These are phyloP conservation scores for Didymella lethalis DNA, from an alignment of 2,329 filamentous ascomycete species.

Conservation along the genomic window DNA sequence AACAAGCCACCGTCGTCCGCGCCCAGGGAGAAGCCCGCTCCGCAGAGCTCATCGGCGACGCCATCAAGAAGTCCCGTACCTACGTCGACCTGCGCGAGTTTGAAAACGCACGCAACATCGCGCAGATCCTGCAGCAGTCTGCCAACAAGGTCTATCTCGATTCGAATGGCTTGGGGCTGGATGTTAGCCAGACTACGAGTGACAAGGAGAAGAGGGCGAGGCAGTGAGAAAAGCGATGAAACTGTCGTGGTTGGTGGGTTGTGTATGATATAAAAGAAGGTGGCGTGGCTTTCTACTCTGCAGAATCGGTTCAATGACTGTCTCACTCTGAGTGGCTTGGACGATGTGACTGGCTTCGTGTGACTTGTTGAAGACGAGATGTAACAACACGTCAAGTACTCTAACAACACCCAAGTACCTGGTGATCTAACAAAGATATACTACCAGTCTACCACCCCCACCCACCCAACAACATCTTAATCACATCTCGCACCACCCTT, in stretches of 20 bases:
- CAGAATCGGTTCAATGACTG: too few species aligned
- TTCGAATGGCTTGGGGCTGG: conserved; percentile 86
- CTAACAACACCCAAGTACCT: too few species aligned
- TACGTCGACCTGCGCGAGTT: conserved; percentile 98
- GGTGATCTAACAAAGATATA: too few species aligned
- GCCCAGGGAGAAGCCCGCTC: conserved; percentile 99
- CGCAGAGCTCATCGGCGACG: conserved; percentile 96
- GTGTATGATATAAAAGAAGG: conserved; percentile 37
- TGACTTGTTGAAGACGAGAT: too few species aligned
- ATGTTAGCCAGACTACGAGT: conserved; percentile 66
- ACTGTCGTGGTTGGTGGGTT: not conserved
- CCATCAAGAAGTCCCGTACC: conserved; percentile 98
- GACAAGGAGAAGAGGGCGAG: conserved; percentile 51
- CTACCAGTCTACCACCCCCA: too few species aligned
- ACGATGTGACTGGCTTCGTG: too few species aligned
- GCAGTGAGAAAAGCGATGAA: conserved; percentile 1
- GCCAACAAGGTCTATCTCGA: conserved; percentile 96
- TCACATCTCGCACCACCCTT: too few species aligned
- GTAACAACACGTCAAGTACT: too few species aligned
- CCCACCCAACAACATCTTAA: too few species aligned
- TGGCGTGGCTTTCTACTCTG: too few species aligned
- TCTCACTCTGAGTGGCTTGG: too few species aligned
- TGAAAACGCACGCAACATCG: conserved; percentile 92
- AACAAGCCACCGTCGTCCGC: conserved; percentile 97
- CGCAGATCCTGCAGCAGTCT: conserved; percentile 84